phyloP scores from a whole-genome alignment of 2,329 filamentous ascomycete genomes.

The Aspergillus calidoustus region DNA sequence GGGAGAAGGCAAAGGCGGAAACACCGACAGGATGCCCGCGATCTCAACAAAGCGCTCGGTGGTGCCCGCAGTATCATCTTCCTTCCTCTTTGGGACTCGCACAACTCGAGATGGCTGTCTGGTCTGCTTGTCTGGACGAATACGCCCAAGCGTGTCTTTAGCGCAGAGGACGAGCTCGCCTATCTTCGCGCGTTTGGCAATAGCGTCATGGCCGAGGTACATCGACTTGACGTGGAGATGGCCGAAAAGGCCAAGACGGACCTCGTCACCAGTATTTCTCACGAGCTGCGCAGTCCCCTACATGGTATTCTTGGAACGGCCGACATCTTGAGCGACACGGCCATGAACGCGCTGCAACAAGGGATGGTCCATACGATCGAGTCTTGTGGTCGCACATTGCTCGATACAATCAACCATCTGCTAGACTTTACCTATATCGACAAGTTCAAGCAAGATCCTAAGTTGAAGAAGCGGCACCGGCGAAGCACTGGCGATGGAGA shows the following conservation, averaged over 20 bases:
- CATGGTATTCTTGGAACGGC: conserved; percentile 41
- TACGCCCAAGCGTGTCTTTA: conserved; percentile 30
- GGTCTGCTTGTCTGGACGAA: conserved; percentile 35
- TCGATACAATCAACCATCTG: conserved; percentile 48
- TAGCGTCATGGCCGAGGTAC: conserved; percentile 39
- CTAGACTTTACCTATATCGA: conserved; percentile 38
- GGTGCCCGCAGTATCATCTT: conserved; percentile 34
- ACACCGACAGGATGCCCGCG: conserved; percentile 22
- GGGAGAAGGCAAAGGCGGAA: conserved; percentile 20
- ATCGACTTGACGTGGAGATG: conserved; percentile 34
- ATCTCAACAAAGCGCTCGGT: conserved; percentile 27
- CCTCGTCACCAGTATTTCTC: conserved; percentile 39
- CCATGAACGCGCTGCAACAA: conserved; percentile 33
- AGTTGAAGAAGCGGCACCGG: background rate
- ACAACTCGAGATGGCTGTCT: conserved; percentile 35
- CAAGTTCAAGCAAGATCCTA: conserved; percentile 9
- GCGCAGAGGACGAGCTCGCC: conserved; percentile 31
- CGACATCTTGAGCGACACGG: conserved; percentile 38
- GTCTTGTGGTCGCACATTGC: conserved; percentile 46
- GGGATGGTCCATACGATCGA: conserved; percentile 42
- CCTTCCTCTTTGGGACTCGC: conserved; percentile 39
- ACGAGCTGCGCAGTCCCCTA: conserved; percentile 42
- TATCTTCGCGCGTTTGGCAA: conserved; percentile 38
- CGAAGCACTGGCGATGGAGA: background rate
- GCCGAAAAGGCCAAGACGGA: conserved; percentile 39